Conservation (phyloP, 1,284 basidiomycete species). For the Trichosporon ovoides region DNA sequence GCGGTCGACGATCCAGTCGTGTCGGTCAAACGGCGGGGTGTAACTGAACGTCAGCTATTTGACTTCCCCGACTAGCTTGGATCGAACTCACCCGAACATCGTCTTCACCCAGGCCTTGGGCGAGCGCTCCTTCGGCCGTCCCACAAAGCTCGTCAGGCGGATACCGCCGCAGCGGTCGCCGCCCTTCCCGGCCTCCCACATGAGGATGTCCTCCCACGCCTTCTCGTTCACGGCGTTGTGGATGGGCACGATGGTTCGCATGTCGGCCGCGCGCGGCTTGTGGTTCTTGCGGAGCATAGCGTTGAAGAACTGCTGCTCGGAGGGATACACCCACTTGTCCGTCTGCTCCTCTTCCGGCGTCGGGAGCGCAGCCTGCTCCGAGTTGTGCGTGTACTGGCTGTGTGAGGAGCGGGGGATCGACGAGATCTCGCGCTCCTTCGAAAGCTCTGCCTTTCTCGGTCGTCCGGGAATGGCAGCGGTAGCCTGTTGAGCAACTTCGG, state of each 20-base stretch:
- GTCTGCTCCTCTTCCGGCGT: slow-evolving; percentile 50
- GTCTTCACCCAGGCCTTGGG: slow-evolving; percentile 78
- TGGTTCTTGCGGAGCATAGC: slow-evolving; percentile 94
- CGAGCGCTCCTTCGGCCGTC: slow-evolving; percentile 55
- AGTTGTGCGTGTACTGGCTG: slow-evolving; percentile 20
- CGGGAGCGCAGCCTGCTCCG: slow-evolving; percentile 14
- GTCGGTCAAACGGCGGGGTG: slow-evolving; percentile 88
- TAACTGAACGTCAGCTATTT: slow-evolving; percentile 57
- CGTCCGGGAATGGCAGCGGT: slow-evolving; percentile 28
- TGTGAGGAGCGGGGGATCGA: slow-evolving; percentile 67
- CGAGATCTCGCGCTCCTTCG: slow-evolving; percentile 68
- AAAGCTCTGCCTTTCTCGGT: slow-evolving; percentile 26
- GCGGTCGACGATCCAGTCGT: slow-evolving; percentile 95
- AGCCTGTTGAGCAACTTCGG: slow-evolving; percentile 32
- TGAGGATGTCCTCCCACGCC: slow-evolving; percentile 83
- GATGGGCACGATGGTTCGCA: slow-evolving; percentile 94
- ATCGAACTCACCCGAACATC: slow-evolving; percentile 72
- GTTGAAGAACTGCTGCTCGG: slow-evolving; percentile 90
- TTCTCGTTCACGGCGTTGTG: slow-evolving; percentile 99
- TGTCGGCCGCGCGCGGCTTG: slow-evolving; percentile 67
- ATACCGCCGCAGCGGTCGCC: slow-evolving; percentile 73
- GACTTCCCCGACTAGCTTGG: background rate
- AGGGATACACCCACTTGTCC: slow-evolving; percentile 94
- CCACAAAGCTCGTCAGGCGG: slow-evolving; percentile 48
- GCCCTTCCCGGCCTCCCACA: slow-evolving; percentile 79